A percentile compares a stretch with the other conserved stretches of the same genome.
Conservation (phyloP, 208 protist genomes). For the Leishmania tropica region DNA sequence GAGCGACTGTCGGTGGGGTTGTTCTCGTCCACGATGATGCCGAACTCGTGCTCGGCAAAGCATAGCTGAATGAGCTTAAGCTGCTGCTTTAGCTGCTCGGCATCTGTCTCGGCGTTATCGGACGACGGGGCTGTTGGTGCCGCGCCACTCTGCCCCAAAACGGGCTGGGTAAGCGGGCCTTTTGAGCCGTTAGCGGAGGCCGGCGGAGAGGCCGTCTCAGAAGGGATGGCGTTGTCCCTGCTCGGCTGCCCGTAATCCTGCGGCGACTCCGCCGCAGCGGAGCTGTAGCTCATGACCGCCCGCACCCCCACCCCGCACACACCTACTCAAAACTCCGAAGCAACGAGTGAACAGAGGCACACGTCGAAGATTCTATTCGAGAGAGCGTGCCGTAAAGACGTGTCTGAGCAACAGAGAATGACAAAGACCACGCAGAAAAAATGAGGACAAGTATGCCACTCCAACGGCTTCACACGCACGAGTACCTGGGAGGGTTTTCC, state of each 20-base stretch:
- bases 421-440: background rate
- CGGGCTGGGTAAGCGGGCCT: background rate
- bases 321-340: too few species aligned
- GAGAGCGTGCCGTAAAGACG: background rate
- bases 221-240: background rate
- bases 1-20: background rate
- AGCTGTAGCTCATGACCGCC: background rate
- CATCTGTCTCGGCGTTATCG: constrained; percentile 6
- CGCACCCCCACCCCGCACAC: too few species aligned
- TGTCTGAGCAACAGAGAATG: background rate
- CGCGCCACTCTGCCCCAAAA: background rate
- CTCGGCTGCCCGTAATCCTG: background rate
- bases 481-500: background rate
- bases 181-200: background rate
- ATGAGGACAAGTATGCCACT: background rate
- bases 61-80: constrained; percentile 85
- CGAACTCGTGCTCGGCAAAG: constrained; percentile 88
- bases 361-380: background rate
- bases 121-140: background rate
- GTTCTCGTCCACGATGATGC: constrained; percentile 51
- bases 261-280: background rate
- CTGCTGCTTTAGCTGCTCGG: constrained; percentile 50
- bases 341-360: background rate
- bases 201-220: background rate
- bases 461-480: background rate